Base-by-base conservation (phyloP, 2,329 filamentous ascomycete species). In the Sphaceloma murrayae region DNA sequence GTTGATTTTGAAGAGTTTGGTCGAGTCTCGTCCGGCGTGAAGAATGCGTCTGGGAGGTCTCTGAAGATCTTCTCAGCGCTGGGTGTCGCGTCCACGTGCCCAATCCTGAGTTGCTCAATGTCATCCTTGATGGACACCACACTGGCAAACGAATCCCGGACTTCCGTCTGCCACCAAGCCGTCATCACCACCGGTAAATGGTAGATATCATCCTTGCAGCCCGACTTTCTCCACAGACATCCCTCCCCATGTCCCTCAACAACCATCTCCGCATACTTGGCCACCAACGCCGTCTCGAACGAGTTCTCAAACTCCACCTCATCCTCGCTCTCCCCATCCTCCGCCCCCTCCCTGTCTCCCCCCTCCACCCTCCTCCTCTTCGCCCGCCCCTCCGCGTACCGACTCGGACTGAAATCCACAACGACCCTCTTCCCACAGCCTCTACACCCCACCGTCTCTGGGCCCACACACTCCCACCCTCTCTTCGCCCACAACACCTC, bases 401-500 rank as follows among this genome's bases (percentile, higher is more conserved):
- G 94, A 67, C 36, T 40, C 30, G 42, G 42, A 8, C 22, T 34
- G 14, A 45, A 45, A 63, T 84, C 86, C 43, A 96, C 83, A 3
- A 91, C 75, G 30, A 95, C 70, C 54, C 93, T 84, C 55, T 82
- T 81, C 57, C 82, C 81, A 57, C 91, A 98, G 30, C 82, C 80
- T 31, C 69, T 72, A 60, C 91, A 98, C 13, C 79, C 77, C 11
- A 96, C 85, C 3, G 83, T 83, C 62, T 94, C 87, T 51, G 79
- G 78, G 54, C 82, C 82, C 34, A 82, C 78, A 56, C 89, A 95
- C 3, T 81, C 72, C 89, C 91, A 98, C 1, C 89, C 89, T 47
- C 84, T 71, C 67, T 89, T 94, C 1, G 88, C 88, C 91, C 91
- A 98, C 60, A 87, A 82, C 5, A 95, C 79, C 64, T 96, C 91